Evolutionary conservation across 257 asterid genomes (phyloP).

Genomic region (Penstemon eatonii): DNA sequence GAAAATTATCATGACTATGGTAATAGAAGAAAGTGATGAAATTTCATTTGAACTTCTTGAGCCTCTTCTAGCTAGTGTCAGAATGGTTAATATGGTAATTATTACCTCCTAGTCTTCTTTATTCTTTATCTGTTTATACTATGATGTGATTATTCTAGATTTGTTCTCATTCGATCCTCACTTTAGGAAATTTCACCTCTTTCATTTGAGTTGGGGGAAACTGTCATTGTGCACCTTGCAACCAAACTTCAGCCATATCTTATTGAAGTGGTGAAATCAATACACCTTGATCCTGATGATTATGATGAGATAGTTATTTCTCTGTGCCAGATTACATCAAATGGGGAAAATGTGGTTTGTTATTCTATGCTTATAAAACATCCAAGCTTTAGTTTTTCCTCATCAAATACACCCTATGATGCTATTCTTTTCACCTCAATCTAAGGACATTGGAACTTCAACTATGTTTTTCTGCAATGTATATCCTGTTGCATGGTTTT

Average conservation of each 20-base stretch:
- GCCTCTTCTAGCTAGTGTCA: constrained; percentile 55
- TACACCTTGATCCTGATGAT: constrained; percentile 41
- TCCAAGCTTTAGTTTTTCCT: too few species aligned
- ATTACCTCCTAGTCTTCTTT: constrained; percentile 2
- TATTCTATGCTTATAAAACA: not conserved
- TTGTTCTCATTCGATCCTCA: constrained; percentile 28
- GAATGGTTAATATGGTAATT: constrained; percentile 50
- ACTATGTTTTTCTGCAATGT: too few species aligned
- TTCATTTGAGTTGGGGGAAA: constrained; percentile 56
- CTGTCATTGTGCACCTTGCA: constrained; percentile 49
- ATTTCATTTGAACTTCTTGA: constrained; percentile 52
- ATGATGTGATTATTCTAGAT: constrained; percentile 7
- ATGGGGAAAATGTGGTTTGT: constrained; percentile 42
- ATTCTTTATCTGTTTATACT: constrained; percentile 18
- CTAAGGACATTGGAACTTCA: too few species aligned
- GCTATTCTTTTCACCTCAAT: too few species aligned
- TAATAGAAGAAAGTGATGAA: constrained; percentile 52
- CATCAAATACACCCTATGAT: too few species aligned
- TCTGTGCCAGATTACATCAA: constrained; percentile 35
- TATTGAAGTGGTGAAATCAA: constrained; percentile 37
- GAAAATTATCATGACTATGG: constrained; percentile 51
- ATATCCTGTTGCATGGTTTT: too few species aligned
- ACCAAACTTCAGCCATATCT: constrained; percentile 39
- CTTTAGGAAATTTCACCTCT: constrained; percentile 45
- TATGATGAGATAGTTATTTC: constrained; percentile 43